Percentiles rank a stretch among this genome's conserved stretches.
Evolutionary conservation across 805 yeast genomes (phyloP).

Genomic region (Metschnikowia colocasiae): DNA sequence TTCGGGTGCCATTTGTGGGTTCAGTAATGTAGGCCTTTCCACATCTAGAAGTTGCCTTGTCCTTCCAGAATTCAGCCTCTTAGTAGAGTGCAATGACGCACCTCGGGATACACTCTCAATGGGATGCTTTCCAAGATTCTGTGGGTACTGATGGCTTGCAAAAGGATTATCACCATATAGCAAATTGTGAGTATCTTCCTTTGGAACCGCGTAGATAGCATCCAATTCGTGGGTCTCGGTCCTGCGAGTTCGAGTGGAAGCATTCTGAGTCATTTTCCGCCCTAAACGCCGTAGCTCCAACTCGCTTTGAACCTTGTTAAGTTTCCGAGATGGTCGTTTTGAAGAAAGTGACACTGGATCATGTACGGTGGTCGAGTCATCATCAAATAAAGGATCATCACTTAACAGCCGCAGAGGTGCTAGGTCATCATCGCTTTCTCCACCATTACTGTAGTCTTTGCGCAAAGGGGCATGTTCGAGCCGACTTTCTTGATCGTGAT

Average conservation of each 20-base stretch:
- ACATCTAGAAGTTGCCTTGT: conserved; percentile 11
- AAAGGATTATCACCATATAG: conserved; percentile 20
- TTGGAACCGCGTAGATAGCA: conserved; percentile 12
- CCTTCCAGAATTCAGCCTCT: conserved; percentile 1
- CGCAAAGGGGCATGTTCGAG: not conserved
- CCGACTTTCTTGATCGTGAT: not conserved
- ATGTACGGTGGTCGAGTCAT: not conserved
- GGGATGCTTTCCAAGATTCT: conserved; percentile 8
- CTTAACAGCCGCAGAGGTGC: not conserved
- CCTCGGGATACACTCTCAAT: conserved; percentile 9
- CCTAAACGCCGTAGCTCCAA: conserved; percentile 34
- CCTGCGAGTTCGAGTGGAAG: conserved; percentile 27
- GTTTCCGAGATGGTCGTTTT: not conserved
- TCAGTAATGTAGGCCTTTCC: not conserved
- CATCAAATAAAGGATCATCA: not conserved
- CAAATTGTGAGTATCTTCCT: conserved; percentile 22
- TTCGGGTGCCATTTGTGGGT: not conserved
- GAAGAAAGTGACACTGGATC: not conserved
- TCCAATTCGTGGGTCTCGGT: conserved; percentile 1
- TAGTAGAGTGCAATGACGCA: conserved; percentile 7
- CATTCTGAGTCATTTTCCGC: conserved; percentile 31
- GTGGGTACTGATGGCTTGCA: conserved; percentile 17
- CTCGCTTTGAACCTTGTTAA: conserved; percentile 10
- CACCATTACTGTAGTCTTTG: not conserved
- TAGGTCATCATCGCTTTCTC: not conserved